Conservation (phyloP, 1,284 basidiomycete species). For the Afroboletus lepidellus region DNA sequence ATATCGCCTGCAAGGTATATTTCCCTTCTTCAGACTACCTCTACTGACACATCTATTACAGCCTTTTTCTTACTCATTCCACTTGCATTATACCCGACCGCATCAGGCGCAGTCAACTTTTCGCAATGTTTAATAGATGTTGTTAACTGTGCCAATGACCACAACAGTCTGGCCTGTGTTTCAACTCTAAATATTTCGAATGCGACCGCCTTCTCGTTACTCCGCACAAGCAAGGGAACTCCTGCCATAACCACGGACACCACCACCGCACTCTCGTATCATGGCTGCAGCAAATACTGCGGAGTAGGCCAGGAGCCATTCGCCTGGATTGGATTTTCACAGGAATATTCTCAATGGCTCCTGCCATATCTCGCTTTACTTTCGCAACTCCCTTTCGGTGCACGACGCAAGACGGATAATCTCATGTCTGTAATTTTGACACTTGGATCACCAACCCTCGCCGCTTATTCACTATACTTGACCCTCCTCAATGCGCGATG, state of each 20-base stretch:
- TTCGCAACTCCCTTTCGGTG: constrained; percentile 46
- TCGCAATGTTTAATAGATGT: constrained; percentile 10
- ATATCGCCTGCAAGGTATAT: constrained; percentile 8
- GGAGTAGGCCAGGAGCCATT: constrained; percentile 34
- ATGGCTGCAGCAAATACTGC: constrained; percentile 33
- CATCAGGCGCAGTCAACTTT: constrained; percentile 4
- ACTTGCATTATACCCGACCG: neutral
- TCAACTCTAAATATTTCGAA: constrained; percentile 12
- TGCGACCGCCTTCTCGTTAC: constrained; percentile 13
- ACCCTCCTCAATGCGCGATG: constrained; percentile 34
- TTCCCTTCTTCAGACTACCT: no score
- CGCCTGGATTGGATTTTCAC: constrained; percentile 38
- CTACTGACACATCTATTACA: constrained; percentile 7
- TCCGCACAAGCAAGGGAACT: constrained; percentile 15
- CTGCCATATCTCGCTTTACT: constrained; percentile 44
- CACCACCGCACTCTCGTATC: constrained; percentile 22
- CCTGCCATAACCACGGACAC: neutral
- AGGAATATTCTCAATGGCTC: constrained; percentile 43
- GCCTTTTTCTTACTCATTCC: constrained; percentile 3
- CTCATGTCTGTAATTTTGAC: constrained; percentile 33
- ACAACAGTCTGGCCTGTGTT: constrained; percentile 3
- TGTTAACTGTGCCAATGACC: constrained; percentile 9
- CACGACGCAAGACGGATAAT: constrained; percentile 25
- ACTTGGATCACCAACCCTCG: constrained; percentile 16
- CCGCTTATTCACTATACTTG: constrained; percentile 33